Conservation (phyloP, 805 yeast genomes). For the Candida easanensis region DNA sequence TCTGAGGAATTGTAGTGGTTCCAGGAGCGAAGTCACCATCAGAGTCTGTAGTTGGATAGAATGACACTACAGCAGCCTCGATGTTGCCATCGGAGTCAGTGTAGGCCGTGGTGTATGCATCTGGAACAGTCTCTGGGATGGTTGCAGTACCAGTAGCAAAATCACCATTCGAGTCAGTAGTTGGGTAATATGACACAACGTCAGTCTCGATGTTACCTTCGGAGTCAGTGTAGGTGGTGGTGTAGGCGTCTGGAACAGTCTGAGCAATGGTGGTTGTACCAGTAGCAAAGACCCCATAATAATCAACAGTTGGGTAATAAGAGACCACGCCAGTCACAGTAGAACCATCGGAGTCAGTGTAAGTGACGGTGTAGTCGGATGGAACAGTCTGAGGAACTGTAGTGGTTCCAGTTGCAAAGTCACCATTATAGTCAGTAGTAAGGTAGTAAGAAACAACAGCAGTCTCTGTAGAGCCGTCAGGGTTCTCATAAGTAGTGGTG, state of each 20-base stretch:
- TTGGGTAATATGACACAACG: neutral
- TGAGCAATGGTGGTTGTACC: neutral
- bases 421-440: slow-evolving; percentile 7
- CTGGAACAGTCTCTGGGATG: neutral
- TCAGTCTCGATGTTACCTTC: neutral
- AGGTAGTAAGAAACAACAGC: slow-evolving; percentile 7
- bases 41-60: slow-evolving; percentile 8
- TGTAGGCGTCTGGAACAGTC: neutral
- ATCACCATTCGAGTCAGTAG: neutral
- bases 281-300: neutral
- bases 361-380: neutral
- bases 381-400: neutral
- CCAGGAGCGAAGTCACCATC: slow-evolving; percentile 2
- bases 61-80: slow-evolving; percentile 4
- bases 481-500: neutral
- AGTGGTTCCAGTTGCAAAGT: slow-evolving; percentile 2
- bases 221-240: no score
- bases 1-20: slow-evolving; percentile 1
- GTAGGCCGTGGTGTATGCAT: neutral
- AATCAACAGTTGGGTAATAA: neutral
- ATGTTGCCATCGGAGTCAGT: neutral
- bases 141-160: neutral
- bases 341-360: neutral
- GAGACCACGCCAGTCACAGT: neutral
- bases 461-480: neutral